phyloP scores from a whole-genome alignment of 73 alveolate species.

The Paramecium sexaurelia region DNA sequence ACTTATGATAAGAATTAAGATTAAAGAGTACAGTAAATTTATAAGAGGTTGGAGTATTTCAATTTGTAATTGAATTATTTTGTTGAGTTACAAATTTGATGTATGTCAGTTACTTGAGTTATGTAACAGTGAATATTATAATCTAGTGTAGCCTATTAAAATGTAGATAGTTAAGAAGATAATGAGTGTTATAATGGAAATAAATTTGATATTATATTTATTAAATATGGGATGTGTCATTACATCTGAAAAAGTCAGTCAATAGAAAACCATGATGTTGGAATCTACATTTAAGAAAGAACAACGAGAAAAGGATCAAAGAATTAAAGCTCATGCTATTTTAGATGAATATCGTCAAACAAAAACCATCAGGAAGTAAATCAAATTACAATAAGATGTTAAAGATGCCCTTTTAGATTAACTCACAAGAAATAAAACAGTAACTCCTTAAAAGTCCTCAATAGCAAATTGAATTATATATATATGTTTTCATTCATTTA shows the following conservation, averaged over 20 bases:
- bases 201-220: background rate
- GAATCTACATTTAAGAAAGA: background rate
- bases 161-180: background rate
- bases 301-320: background rate
- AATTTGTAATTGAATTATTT: background rate
- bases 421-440: background rate
- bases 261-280: conserved; percentile 3
- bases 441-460: conserved; percentile 6
- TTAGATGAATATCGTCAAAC: background rate
- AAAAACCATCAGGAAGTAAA: background rate
- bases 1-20: background rate
- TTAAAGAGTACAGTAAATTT: background rate
- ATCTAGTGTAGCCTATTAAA: background rate
- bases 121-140: background rate
- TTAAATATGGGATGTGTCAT: conserved; percentile 1
- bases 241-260: background rate
- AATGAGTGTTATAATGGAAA: background rate
- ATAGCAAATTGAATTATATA: background rate
- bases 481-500: background rate
- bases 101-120: background rate
- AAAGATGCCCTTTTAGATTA: background rate
- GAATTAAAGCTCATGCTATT: background rate
- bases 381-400: background rate
- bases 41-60: background rate
- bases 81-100: background rate